phyloP scores from a whole-genome alignment of 2,329 filamentous ascomycete genomes.

The Xylaria sp. region DNA sequence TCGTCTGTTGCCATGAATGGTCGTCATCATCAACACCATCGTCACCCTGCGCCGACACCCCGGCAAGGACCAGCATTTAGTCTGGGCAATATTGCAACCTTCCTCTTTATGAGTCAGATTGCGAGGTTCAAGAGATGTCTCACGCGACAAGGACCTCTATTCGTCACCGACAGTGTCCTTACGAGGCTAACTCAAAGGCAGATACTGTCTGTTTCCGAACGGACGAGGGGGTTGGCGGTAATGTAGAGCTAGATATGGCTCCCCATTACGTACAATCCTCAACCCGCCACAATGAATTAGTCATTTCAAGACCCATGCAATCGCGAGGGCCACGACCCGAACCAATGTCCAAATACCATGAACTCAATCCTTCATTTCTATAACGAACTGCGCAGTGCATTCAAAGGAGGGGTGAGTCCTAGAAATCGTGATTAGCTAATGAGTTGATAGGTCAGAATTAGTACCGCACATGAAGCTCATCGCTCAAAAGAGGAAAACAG shows the following conservation, averaged over 20 bases:
- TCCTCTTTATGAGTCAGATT: conserved; percentile 17
- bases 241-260: neutral
- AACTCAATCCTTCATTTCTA: neutral
- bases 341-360: neutral
- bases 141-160: neutral
- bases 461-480: conserved; percentile 4
- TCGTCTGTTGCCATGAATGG: conserved; percentile 11
- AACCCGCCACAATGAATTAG: conserved; percentile 20
- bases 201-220: neutral
- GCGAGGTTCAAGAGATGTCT: conserved; percentile 1
- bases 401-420: conserved; percentile 9
- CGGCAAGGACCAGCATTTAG: conserved; percentile 4
- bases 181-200: conserved; percentile 8
- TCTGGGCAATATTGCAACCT: conserved; percentile 23
- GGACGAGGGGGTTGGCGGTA: neutral
- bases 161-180: neutral
- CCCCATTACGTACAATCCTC: conserved; percentile 6
- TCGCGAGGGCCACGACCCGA: neutral
- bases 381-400: conserved; percentile 8
- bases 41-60: conserved; percentile 22
- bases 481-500: conserved; percentile 23
- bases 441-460: conserved; percentile 8
- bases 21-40: conserved; percentile 30
- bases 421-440: conserved; percentile 16
- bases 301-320: conserved; percentile 1